phyloP scores from a whole-genome alignment of 169 alveolate genomes.

The Cryptosporidium muris region DNA sequence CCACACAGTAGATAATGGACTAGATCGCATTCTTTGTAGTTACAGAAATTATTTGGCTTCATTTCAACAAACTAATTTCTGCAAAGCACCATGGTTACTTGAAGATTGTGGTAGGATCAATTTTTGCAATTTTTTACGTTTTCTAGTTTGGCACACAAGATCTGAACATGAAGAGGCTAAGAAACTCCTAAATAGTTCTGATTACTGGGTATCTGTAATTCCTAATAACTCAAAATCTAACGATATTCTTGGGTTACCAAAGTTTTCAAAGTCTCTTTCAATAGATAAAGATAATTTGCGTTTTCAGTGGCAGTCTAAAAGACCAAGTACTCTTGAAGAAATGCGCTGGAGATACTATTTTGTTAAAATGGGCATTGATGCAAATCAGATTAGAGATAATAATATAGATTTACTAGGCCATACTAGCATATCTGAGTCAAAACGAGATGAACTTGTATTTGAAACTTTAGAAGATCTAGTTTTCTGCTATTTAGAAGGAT shows the following conservation, averaged over 20 bases:
- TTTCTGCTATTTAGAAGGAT: constrained; percentile 90
- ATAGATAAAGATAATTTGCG: constrained; percentile 8
- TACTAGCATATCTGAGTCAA: constrained; percentile 33
- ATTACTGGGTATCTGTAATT: constrained; percentile 66
- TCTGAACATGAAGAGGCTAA: constrained; percentile 80
- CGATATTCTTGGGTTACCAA: constrained; percentile 26
- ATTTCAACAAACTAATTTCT: constrained; percentile 59
- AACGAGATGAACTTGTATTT: constrained; percentile 23
- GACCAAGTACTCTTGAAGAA: constrained; percentile 17
- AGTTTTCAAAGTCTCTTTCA: constrained; percentile 25
- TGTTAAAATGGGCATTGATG: constrained; percentile 39
- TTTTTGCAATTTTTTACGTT: constrained; percentile 72
- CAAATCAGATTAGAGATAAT: constrained; percentile 1
- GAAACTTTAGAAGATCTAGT: constrained; percentile 83
- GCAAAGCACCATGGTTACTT: constrained; percentile 74
- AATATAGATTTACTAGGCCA: not conserved
- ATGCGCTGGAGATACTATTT: constrained; percentile 68
- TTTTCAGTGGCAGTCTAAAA: constrained; percentile 21
- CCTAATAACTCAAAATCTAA: constrained; percentile 8
- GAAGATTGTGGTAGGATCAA: constrained; percentile 76
- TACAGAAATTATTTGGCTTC: constrained; percentile 78
- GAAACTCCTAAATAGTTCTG: constrained; percentile 67
- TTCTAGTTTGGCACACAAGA: constrained; percentile 72
- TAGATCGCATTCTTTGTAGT: constrained; percentile 82
- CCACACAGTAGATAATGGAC: constrained; percentile 88